Base-by-base conservation (phyloP, 257 asterid species). In the Echites panduratus region DNA sequence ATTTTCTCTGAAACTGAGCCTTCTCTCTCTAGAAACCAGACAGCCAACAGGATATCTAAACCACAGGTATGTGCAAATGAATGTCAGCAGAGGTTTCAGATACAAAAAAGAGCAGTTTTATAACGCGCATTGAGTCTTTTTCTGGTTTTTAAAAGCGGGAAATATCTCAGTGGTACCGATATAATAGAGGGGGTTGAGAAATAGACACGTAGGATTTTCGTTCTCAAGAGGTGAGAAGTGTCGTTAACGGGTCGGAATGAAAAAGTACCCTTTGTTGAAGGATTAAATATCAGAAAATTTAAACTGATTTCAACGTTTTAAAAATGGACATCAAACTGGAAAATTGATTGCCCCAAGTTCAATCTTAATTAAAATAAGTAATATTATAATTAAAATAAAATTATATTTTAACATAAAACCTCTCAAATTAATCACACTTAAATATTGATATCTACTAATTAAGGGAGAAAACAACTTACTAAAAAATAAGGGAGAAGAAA, bases 71-170 rank as follows among this genome's bases (percentile, higher is more conserved):
- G 2, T 0, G 38, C 17, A 27, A 19, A 19, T 17, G 67, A 16
- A 32, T 62, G 29, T 32, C 67, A 16, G 45, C 13, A 62, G 45
- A 61, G 41, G 24, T 8, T 52, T 63, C 68, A 19, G 24, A 19
- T 38, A 40, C 7, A n/a, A 0, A 38, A 38, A 35, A 63, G 13
- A 17, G 26, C 27, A 64, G 49, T 38, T 57, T 7, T 32, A 2
- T 2, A 41, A 4, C 22, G 47, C 66, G 22, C 47, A 22, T 47
- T 66, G 7, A 53, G 59, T 53, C 58, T 45, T 53, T 73, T 65
- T 53, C 29, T 68, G 32, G 74, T 53, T 68, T 79, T 53, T 66
- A 24, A 43, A 69, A 86, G 86, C 87, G 86, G 87, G 85, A 83
- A 80, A 70, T 65, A 69, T 35, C 75, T 75, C 32, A 64, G 38